These are phyloP conservation scores for Penicillium egyptiacum DNA, from an alignment of 495 filamentous ascomycete genomes.

Conservation along the genomic window DNA sequence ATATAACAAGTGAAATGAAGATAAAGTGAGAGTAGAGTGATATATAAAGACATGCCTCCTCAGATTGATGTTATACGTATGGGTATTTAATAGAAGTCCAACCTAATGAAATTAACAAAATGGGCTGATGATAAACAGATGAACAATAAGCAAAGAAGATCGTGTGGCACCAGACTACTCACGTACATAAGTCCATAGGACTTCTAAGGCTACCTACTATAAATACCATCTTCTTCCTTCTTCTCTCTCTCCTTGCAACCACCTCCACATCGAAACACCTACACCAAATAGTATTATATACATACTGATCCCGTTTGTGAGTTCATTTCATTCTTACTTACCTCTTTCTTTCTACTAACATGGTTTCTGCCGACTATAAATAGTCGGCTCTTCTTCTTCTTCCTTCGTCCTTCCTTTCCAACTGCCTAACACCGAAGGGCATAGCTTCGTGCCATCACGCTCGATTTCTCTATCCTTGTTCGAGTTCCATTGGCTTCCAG, in stretches of 20 bases:
- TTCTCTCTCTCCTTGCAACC: neutral
- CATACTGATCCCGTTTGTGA: neutral
- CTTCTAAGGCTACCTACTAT: no score
- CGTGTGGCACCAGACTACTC: no score
- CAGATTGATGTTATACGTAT: neutral
- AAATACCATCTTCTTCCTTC: neutral
- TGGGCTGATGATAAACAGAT: neutral
- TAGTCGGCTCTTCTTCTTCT: neutral
- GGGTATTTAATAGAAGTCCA: no score
- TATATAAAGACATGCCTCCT: neutral
- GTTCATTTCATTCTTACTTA: neutral
- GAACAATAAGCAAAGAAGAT: neutral
- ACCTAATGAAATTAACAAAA: no score
- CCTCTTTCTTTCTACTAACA: neutral
- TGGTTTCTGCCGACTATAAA: neutral
- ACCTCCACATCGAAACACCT: neutral
- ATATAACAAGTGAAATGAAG: neutral
- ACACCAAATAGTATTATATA: neutral
- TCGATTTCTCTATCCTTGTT: no score
- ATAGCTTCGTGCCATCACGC: neutral
- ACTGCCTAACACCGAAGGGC: neutral
- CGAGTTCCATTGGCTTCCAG: no score
- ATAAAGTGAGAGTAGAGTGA: neutral
- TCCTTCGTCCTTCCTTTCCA: neutral
- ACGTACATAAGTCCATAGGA: no score